Conservation (phyloP, 352 stramenopile genomes). For the Globisporangium alternatum region DNA sequence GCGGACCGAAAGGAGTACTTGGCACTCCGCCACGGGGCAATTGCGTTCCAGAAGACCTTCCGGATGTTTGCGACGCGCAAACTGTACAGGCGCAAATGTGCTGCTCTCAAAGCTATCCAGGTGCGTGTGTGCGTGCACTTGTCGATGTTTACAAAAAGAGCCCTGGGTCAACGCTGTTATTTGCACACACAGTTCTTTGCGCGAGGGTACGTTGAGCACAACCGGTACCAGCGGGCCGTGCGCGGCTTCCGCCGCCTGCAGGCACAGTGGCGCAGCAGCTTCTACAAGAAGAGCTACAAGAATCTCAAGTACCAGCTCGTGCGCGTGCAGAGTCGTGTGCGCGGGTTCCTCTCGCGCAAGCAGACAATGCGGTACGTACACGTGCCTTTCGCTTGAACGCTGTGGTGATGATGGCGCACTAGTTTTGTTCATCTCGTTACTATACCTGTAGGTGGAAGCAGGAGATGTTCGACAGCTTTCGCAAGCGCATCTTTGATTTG, state of each 20-base stretch:
- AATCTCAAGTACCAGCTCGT: conserved; percentile 60
- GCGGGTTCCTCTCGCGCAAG: conserved; percentile 58
- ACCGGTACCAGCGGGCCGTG: conserved; percentile 41
- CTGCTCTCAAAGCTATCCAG: conserved; percentile 30
- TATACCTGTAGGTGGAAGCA: conserved; percentile 46
- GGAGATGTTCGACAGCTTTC: conserved; percentile 50
- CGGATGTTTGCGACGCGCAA: conserved; percentile 30
- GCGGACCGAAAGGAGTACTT: conserved; percentile 31
- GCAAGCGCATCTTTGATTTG: conserved; percentile 61
- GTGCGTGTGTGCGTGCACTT: conserved; percentile 8
- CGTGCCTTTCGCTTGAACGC: no score
- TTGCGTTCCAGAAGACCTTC: conserved; percentile 43
- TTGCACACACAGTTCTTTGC: conserved; percentile 32
- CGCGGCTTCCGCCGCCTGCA: conserved; percentile 57
- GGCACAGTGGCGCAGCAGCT: conserved; percentile 62
- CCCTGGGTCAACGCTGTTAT: neutral
- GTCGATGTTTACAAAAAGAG: neutral
- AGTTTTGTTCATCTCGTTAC: neutral
- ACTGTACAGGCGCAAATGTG: conserved; percentile 27
- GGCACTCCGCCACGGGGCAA: conserved; percentile 28
- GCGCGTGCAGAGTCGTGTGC: conserved; percentile 58
- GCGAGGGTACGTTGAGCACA: conserved; percentile 43
- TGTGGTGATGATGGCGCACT: neutral
- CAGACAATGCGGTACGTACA: conserved; percentile 43
- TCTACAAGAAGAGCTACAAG: conserved; percentile 60